Evolutionary conservation across 1,284 basidiomycete species (phyloP), one percentile per base, ranked within the genome.

Genomic region (Wallemia ichthyophaga): DNA sequence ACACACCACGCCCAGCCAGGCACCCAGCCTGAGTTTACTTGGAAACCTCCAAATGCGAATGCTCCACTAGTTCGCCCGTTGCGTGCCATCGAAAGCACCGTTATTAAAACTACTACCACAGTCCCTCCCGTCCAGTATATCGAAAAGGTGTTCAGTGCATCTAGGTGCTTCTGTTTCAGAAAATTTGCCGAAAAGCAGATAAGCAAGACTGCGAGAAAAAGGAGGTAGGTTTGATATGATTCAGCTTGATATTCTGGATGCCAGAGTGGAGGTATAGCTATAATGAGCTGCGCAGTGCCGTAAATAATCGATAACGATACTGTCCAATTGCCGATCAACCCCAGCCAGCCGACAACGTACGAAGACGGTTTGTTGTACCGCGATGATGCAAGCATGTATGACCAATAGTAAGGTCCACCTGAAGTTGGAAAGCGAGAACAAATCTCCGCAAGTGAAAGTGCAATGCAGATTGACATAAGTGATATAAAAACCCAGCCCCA

Each of bases 331-430:
- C 72, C 73, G 2, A 73, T 71, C 1, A 72, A 64, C 19, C 69
- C 70, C 9, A 74, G 64, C 72, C 72, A 73, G 9, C 73, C 73
- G 1, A 72, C 72, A 55, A 73, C 66, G 64, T 72, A 74, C 27
- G 66, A 69, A 11, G 71, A 63, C 60, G 72, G 63, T 0, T 70
- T 66, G 11, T 69, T 68, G 66, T 72, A 74, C 56, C 68, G 69
- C 1, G 67, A 69, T 11, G 68, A 71, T 0, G 70, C 69, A 2
- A 72, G 67, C 65, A 71, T 71, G 1, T 70, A 70, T 0, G 71
- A 65, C 72, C 72, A 73, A 60, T 72, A 48, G n/a, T 48, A 48
- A 3, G 37, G 37, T 21, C 37, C 37, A 21, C 37, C 37, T 48
- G 37, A 48, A 5, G 37, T 48, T 48, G 37, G 37, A 48, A 15